A percentile compares a stretch with the other conserved stretches of the same genome.
These are phyloP conservation scores for Aspergillus sparsus DNA, from an alignment of 495 filamentous ascomycete species.

Conservation along the genomic window DNA sequence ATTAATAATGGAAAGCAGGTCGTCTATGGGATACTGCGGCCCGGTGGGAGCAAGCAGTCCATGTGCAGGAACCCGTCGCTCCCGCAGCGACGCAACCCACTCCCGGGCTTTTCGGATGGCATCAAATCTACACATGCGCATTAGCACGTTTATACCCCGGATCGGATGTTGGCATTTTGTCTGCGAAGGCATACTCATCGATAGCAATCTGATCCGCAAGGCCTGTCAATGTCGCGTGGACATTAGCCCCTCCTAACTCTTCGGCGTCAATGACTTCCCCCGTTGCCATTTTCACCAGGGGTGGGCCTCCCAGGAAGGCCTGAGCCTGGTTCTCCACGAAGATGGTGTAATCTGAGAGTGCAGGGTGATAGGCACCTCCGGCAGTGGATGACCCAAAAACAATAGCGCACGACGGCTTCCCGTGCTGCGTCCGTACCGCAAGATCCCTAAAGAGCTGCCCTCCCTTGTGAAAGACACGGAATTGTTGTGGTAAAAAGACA, in stretches of 20 bases:
- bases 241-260: conserved; percentile 34
- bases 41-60: conserved; percentile 11
- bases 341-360: conserved; percentile 38
- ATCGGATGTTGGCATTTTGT: neutral
- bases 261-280: conserved; percentile 35
- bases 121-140: conserved; percentile 26
- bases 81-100: conserved; percentile 31
- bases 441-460: conserved; percentile 38
- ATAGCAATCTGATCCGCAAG: conserved; percentile 35
- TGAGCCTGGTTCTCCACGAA: conserved; percentile 39
- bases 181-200: conserved; percentile 29
- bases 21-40: conserved; percentile 28
- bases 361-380: conserved; percentile 40
- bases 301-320: conserved; percentile 36
- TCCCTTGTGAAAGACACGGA: conserved; percentile 38
- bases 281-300: conserved; percentile 39
- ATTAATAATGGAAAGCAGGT: conserved; percentile 30
- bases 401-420: conserved; percentile 35
- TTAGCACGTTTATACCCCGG: neutral
- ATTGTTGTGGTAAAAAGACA: conserved; percentile 38
- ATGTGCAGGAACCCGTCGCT: conserved; percentile 4
- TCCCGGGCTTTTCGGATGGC: conserved; percentile 35
- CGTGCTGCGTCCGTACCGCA: conserved; percentile 29
- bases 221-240: conserved; percentile 34
- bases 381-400: conserved; percentile 40